Evolutionary conservation across 2,329 filamentous ascomycete genomes (phyloP), one percentile per base, ranked within the genome.

Genomic region (Lojkania enalia): DNA sequence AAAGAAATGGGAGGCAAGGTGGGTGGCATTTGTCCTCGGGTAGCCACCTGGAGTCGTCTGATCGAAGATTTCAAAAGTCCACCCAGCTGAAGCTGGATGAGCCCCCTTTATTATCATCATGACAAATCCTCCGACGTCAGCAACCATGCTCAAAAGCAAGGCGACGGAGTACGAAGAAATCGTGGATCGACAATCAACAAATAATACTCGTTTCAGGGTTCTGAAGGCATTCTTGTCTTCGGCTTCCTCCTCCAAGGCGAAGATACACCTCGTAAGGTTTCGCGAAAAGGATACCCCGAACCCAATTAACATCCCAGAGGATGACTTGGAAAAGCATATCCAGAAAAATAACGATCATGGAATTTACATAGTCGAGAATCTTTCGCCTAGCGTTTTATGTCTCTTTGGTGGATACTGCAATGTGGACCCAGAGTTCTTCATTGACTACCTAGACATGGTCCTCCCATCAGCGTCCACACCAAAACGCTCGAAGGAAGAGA

Each of bases 401-500:
- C 14, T 38, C 7, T 18, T 47, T 20, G 44, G 39, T 12, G 44
- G 32, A 3, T 21, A 42, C 25, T 42, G 29, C 18, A 32, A 42
- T 3, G 32, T 47, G 3, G 32, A 42, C 12, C 30, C 39, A 13
- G 16, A 42, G 20, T 31, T 47, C 33, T 46, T 46, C 39, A 12
- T 39, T 9, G 44, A 47, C 18, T 41, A 47, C 32, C 14, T 47
- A 20, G 44, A 47, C 27, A 42, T 27, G 19, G 40, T 43, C 16
- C 31, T 37, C 9, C 40, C 12, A 13, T 18, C n/a, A 6, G 9
- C 15, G 19, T 36, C 40, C 5, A 43, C 32, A 6, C 39, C 39
- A 3, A 36, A 31, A n/a, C 25, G 25, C 9, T 27, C 25, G 15
- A 23, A n/a, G 11, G n/a, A 13, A 11, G 38, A 32, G 15, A 31